phyloP scores from a whole-genome alignment of 2,329 filamentous ascomycete genomes.

The Podosphaera fusca region DNA sequence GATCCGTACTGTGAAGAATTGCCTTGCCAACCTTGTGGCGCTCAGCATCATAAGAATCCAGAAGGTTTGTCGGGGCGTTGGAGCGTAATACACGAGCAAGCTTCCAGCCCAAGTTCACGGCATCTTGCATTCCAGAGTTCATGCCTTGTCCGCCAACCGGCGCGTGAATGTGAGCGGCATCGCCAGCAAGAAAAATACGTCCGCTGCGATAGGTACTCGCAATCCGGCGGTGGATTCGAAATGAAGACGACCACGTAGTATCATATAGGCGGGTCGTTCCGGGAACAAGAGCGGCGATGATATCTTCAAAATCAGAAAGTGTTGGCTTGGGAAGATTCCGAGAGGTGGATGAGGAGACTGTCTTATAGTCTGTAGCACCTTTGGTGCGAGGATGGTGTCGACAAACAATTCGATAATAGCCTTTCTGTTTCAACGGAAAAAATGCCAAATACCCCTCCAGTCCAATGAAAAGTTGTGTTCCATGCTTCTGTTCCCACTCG shows the following conservation, averaged over 20 bases:
- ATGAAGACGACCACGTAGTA: constrained; percentile 21
- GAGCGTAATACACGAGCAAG: constrained; percentile 30
- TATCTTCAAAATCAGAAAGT: constrained; percentile 17
- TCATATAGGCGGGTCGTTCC: constrained; percentile 8
- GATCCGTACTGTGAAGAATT: constrained; percentile 18
- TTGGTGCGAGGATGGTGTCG: constrained; percentile 4
- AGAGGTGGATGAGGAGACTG: constrained; percentile 3
- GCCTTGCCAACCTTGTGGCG: constrained; percentile 28
- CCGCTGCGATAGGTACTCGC: constrained; percentile 19
- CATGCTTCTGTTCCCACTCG: constrained; percentile 5
- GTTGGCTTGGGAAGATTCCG: not conserved
- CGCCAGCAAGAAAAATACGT: constrained; percentile 28
- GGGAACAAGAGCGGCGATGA: constrained; percentile 14
- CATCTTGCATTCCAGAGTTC: constrained; percentile 33
- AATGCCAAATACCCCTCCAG: constrained; percentile 14
- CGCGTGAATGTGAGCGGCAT: constrained; percentile 35
- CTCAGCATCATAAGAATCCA: constrained; percentile 38
- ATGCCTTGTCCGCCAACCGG: constrained; percentile 39
- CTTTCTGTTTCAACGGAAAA: constrained; percentile 14
- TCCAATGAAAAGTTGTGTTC: constrained; percentile 13
- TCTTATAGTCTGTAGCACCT: too few relatives aligned
- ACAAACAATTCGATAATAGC: constrained; percentile 13
- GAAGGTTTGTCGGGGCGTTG: constrained; percentile 16
- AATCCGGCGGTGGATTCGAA: constrained; percentile 22
- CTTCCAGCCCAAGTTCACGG: constrained; percentile 39